Percentiles rank a stretch among this genome's conserved stretches.
phyloP scores from a whole-genome alignment of 2,329 filamentous ascomycete genomes.

The Exophiala mesophila region DNA sequence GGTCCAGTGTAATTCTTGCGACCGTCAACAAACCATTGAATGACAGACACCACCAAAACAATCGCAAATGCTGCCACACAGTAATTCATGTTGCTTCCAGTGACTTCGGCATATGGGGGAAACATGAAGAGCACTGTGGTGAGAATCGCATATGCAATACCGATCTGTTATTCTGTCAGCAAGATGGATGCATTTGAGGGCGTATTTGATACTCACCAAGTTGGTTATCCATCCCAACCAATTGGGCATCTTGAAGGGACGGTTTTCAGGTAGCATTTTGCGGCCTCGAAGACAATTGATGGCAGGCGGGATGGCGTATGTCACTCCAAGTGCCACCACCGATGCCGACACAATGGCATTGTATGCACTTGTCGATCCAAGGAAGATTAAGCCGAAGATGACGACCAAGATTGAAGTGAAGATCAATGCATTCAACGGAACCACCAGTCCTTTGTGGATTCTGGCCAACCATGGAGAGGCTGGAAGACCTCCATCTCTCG shows the following conservation, averaged over 20 bases:
- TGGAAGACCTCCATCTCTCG: constrained; percentile 58
- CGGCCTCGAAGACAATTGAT: constrained; percentile 65
- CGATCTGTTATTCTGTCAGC: constrained; percentile 35
- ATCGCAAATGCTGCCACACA: constrained; percentile 53
- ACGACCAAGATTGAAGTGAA: constrained; percentile 58
- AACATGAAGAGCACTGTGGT: constrained; percentile 73
- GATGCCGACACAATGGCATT: constrained; percentile 67
- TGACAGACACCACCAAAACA: constrained; percentile 51
- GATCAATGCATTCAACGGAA: constrained; percentile 63
- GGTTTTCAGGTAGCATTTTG: constrained; percentile 56
- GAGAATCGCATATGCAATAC: constrained; percentile 62
- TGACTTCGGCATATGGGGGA: constrained; percentile 62
- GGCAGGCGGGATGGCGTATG: constrained; percentile 68
- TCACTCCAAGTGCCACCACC: constrained; percentile 66
- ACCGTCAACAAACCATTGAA: constrained; percentile 59
- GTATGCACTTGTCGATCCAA: constrained; percentile 63
- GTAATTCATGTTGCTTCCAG: constrained; percentile 62
- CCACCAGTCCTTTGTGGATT: constrained; percentile 56
- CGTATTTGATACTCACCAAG: constrained; percentile 33
- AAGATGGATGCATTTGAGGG: background rate
- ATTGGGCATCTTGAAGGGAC: constrained; percentile 53
- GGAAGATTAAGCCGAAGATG: constrained; percentile 65
- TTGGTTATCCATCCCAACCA: constrained; percentile 58
- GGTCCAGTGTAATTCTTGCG: constrained; percentile 57
- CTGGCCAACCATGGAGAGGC: constrained; percentile 45